phyloP scores from a whole-genome alignment of 1,284 basidiomycete genomes.

The Golubevia pallescens region DNA sequence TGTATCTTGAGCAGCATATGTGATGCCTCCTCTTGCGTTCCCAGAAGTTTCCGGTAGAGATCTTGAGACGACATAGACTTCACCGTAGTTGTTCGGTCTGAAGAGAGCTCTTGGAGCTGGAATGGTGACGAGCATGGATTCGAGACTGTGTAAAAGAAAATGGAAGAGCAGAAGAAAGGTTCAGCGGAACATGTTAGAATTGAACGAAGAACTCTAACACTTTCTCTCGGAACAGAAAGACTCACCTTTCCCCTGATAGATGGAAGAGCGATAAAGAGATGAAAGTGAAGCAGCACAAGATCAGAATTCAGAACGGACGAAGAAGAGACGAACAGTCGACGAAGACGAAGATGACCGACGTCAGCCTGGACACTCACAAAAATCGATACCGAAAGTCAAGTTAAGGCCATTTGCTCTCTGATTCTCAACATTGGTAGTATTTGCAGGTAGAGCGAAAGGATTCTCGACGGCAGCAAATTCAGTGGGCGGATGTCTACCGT shows the following conservation, averaged over 20 bases:
- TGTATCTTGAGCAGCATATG: slow-evolving; percentile 20
- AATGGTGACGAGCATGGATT: slow-evolving; percentile 72
- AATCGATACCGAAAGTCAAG: slow-evolving; percentile 8
- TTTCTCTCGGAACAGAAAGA: neutral
- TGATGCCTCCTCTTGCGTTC: slow-evolving; percentile 71
- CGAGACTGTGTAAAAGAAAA: slow-evolving; percentile 68
- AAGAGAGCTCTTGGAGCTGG: slow-evolving; percentile 68
- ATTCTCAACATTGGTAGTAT: slow-evolving; percentile 9
- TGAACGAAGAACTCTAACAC: neutral
- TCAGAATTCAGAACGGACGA: slow-evolving; percentile 32
- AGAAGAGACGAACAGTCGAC: slow-evolving; percentile 69
- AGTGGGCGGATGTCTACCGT: slow-evolving; percentile 6
- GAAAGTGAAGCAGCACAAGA: neutral
- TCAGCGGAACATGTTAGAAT: neutral
- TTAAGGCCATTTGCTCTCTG: neutral
- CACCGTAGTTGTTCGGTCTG: slow-evolving; percentile 70
- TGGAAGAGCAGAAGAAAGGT: neutral
- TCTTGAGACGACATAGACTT: slow-evolving; percentile 72
- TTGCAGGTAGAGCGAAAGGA: slow-evolving; percentile 12
- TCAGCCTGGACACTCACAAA: slow-evolving; percentile 29
- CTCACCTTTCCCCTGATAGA: neutral
- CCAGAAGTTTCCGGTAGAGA: slow-evolving; percentile 70
- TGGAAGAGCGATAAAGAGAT: neutral
- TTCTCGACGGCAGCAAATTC: slow-evolving; percentile 9
- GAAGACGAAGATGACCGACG: slow-evolving; percentile 70